Base-by-base conservation (phyloP, 108 stramenopile species). In the Cyclotella kingstonii region DNA sequence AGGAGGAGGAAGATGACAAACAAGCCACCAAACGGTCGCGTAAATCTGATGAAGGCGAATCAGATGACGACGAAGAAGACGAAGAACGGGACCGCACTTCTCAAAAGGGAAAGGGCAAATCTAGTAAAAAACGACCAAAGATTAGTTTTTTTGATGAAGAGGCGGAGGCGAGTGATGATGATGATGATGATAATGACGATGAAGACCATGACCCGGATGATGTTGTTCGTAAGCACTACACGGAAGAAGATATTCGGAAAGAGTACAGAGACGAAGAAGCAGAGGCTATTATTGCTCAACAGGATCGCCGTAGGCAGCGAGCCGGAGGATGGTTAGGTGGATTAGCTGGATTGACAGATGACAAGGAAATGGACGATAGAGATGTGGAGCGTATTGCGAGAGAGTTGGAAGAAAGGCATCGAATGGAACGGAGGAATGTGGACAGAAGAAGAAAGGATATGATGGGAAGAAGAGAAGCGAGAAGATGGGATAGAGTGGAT, bases 241-340 rank as follows among this genome's bases (percentile, higher is more conserved):
- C 85, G 2, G 86, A 67, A 23, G 90, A 84, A 54, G 86, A 85
- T 55, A 82, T 80, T 28, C 76, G 78, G 23, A 78, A 76, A 46
- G 92, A 87, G 62, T 83, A 86, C 54, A 82, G 86, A 67, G 95
- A 98, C 65, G 89, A 93, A 36, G 91, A 94, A 51, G 81, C 93
- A 3, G 63, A 70, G 60, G 88, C 85, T 45, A 54, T 94, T 28
- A 94, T 94, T 47, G 66, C 81, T 28, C 82, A 86, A 59, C 93
- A 94, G 64, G 88, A 92, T 79, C 77, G 86, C 7, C 82, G 94
- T 56, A 79, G 94, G 54, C 80, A 87, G 22, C 77, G 83, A 60
- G 80, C 77, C 11, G 86, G 85, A 12, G 50, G 60, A 11, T 67
- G 75, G 73, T 60, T 74, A 9, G 60, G 55, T 28, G 45, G 54